Evolutionary conservation across 176 grass and related monocot species (phyloP).

Genomic region (Zea luxurians): DNA sequence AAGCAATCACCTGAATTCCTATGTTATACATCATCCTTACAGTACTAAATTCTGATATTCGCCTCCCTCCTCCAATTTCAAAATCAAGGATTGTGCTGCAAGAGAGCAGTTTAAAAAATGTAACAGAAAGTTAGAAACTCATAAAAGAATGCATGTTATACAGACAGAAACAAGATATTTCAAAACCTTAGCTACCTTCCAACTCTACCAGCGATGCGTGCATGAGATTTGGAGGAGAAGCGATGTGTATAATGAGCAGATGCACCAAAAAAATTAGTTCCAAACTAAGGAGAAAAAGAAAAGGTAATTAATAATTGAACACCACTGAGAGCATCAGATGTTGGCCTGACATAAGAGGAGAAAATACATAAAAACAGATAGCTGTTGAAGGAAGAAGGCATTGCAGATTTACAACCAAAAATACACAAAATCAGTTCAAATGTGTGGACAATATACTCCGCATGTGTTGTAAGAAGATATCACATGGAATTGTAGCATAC

Average conservation of each 20-base stretch:
- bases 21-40: conserved; percentile 89
- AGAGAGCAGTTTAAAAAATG: conserved; percentile 36
- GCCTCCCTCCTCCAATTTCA: conserved; percentile 94
- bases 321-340: neutral
- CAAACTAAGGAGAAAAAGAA: conserved; percentile 58
- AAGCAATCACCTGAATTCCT: conserved; percentile 79
- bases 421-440: conserved; percentile 27
- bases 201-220: conserved; percentile 69
- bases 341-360: conserved; percentile 14
- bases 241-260: conserved; percentile 70
- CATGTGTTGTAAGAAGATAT: conserved; percentile 1
- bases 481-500: neutral
- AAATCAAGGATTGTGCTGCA: conserved; percentile 78
- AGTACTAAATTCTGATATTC: conserved; percentile 87
- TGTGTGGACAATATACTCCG: neutral
- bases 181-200: conserved; percentile 67
- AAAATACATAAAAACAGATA: conserved; percentile 21
- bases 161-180: conserved; percentile 16
- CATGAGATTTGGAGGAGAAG: conserved; percentile 88
- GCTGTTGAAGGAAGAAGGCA: conserved; percentile 16
- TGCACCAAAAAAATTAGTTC: conserved; percentile 76
- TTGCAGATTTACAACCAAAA: neutral
- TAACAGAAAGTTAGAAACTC: conserved; percentile 21
- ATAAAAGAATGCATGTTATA: conserved; percentile 19
- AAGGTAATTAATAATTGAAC: conserved; percentile 22